Evolutionary conservation across 208 protist species (phyloP).

Genomic region (Angomonas deanei): DNA sequence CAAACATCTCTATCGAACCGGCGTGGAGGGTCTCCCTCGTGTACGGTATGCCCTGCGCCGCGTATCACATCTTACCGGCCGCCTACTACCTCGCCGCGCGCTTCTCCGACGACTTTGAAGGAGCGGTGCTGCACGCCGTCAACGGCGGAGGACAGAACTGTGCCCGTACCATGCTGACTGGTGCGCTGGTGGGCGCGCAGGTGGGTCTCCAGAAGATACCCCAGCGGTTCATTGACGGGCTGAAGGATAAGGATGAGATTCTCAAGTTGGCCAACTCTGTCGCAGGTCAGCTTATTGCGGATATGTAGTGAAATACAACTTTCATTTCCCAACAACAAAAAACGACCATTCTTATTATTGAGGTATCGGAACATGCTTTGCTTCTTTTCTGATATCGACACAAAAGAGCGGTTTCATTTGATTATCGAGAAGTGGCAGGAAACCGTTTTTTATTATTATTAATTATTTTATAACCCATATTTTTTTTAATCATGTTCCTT

Average conservation of each 20-base stretch:
- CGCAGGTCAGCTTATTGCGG: constrained; percentile 6
- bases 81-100: constrained; percentile 32
- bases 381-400: no score
- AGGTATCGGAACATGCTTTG: no score
- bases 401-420: no score
- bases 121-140: constrained; percentile 24
- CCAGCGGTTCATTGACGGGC: constrained; percentile 20
- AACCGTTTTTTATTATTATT: constrained; percentile 1
- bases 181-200: constrained; percentile 27
- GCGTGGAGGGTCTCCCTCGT: constrained; percentile 21
- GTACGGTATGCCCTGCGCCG: constrained; percentile 29
- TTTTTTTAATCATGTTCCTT: not conserved
- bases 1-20: constrained; percentile 24
- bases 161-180: constrained; percentile 28
- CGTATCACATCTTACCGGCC: constrained; percentile 30
- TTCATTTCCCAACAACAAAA: no score
- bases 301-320: not conserved
- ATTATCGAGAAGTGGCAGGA: not conserved
- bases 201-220: constrained; percentile 26
- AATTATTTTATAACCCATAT: not conserved
- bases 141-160: constrained; percentile 36
- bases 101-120: constrained; percentile 26
- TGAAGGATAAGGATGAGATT: constrained; percentile 23
- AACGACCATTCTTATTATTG: no score
- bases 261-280: constrained; percentile 20